These are phyloP conservation scores for Solanum habrochaites DNA, from an alignment of 257 asterid genomes.

Conservation along the genomic window DNA sequence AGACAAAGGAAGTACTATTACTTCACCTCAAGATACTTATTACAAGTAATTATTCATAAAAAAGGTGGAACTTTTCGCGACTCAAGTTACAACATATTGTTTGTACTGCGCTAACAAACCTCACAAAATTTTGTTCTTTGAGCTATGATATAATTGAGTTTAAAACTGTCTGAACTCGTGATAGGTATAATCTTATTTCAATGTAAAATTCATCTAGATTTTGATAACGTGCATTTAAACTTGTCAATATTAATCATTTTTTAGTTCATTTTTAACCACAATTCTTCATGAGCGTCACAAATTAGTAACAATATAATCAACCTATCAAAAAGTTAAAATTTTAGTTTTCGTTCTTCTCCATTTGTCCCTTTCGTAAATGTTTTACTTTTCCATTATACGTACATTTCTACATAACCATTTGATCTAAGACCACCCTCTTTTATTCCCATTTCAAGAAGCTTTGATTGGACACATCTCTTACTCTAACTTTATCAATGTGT, in stretches of 20 bases:
- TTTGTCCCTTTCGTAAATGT: not conserved
- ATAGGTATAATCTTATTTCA: not conserved
- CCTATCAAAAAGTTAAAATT: not conserved
- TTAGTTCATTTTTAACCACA: not conserved
- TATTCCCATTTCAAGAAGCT: constrained; percentile 21
- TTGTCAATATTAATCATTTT: not conserved
- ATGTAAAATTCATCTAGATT: not conserved
- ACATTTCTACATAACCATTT: constrained; percentile 52
- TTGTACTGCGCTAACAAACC: not conserved
- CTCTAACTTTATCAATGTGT: not conserved
- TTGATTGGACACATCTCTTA: constrained; percentile 21
- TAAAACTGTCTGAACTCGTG: not conserved
- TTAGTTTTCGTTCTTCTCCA: not conserved
- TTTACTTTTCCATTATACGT: constrained; percentile 21
- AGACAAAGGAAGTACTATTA: not conserved
- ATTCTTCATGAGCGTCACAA: not conserved
- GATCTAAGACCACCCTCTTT: constrained; percentile 28
- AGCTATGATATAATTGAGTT: not conserved
- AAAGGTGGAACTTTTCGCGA: not conserved
- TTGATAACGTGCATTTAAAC: not conserved
- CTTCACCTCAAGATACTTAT: not conserved
- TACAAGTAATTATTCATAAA: not conserved
- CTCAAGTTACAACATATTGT: not conserved
- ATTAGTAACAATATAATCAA: not conserved
- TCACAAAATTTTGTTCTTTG: not conserved